Evolutionary conservation across 306 rosid species (phyloP).

Genomic region (Dryas octopetala): DNA sequence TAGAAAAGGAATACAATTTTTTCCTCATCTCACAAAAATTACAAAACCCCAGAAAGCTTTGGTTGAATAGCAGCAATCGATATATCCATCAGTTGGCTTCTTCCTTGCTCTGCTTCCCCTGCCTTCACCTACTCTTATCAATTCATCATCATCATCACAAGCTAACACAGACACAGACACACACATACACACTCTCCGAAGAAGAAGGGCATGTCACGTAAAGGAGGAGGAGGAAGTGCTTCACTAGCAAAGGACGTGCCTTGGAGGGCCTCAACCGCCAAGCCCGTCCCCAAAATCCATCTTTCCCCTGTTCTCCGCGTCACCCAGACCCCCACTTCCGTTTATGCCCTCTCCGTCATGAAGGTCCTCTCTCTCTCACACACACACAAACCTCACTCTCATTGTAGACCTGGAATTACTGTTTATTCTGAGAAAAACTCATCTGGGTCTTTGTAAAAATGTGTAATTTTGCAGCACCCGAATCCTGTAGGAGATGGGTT

Average conservation of each 20-base stretch:
- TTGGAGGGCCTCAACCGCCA: conserved; percentile 64
- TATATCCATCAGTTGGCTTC: too few species aligned
- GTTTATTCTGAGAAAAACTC: background rate
- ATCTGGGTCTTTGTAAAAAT: conserved; percentile 1
- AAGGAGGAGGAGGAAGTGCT: conserved; percentile 44
- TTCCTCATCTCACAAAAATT: background rate
- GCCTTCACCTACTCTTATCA: too few species aligned
- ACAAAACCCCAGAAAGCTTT: background rate
- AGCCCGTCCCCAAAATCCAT: conserved; percentile 78
- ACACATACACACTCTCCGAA: background rate
- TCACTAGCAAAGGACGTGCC: conserved; percentile 74
- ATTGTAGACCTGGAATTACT: background rate
- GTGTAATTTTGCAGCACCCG: conserved; percentile 46
- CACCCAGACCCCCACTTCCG: conserved; percentile 55
- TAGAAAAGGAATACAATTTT: too few species aligned
- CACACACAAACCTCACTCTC: background rate
- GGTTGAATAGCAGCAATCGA: background rate
- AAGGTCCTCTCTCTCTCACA: conserved; percentile 44
- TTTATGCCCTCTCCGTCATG: conserved; percentile 68
- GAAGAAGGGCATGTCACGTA: conserved; percentile 52
- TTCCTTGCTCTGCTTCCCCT: too few species aligned
- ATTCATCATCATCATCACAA: too few species aligned
- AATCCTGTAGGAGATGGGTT: conserved; percentile 79
- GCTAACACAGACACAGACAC: background rate
- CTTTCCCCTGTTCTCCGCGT: conserved; percentile 73